phyloP scores from a whole-genome alignment of 768 basidiomycete genomes.

The Termitomyces sp. region DNA sequence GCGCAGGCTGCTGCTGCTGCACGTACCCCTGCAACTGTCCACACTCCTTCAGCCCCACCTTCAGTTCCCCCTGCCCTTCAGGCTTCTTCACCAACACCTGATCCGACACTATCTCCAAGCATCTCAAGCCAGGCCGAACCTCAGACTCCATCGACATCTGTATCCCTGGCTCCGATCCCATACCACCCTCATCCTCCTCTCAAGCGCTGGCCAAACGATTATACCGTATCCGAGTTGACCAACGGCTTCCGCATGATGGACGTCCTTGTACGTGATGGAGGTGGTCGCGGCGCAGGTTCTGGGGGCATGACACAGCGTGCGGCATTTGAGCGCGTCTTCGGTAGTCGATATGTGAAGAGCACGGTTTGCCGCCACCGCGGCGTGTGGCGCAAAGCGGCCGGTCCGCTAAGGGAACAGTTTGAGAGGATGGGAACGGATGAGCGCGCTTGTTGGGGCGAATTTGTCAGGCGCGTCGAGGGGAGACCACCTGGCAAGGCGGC shows the following conservation, averaged over 20 bases:
- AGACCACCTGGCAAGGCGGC: slow-evolving; percentile 29
- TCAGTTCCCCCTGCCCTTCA: neutral
- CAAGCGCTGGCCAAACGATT: slow-evolving; percentile 77
- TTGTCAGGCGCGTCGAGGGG: slow-evolving; percentile 60
- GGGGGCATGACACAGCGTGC: slow-evolving; percentile 52
- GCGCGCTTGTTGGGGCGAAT: slow-evolving; percentile 65
- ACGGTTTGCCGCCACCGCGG: slow-evolving; percentile 72
- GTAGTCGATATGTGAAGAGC: slow-evolving; percentile 68
- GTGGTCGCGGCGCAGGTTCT: slow-evolving; percentile 26
- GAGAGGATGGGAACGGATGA: slow-evolving; percentile 53
- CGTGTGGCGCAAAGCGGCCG: slow-evolving; percentile 57
- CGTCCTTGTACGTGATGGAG: slow-evolving; percentile 31
- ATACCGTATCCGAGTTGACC: slow-evolving; percentile 63
- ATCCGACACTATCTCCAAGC: slow-evolving; percentile 4
- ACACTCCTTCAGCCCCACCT: neutral
- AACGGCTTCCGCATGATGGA: slow-evolving; percentile 55
- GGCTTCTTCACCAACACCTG: slow-evolving; percentile 3
- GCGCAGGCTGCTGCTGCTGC: neutral
- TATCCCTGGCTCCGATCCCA: slow-evolving; percentile 29
- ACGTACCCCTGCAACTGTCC: neutral
- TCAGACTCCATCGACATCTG: slow-evolving; percentile 1
- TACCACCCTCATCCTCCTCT: slow-evolving; percentile 60
- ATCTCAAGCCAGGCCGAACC: slow-evolving; percentile 8
- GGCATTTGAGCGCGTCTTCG: slow-evolving; percentile 70
- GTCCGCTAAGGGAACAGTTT: slow-evolving; percentile 43